phyloP scores from a whole-genome alignment of 306 rosid species.

The Astragalus glycyphyllos region DNA sequence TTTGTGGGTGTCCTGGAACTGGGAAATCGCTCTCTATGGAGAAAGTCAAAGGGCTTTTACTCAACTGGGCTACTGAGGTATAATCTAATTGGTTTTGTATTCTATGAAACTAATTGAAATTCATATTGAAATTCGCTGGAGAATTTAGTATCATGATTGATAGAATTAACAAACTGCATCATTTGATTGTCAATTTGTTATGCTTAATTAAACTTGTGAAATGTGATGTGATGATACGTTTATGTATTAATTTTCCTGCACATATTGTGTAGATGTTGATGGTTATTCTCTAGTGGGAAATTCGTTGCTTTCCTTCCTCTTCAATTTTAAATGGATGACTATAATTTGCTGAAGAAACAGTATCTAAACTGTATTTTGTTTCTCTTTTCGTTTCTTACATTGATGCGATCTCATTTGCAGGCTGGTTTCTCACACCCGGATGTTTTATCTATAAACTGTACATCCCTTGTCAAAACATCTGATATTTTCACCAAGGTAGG shows the following conservation, averaged over 20 bases:
- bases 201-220: not conserved
- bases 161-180: not conserved
- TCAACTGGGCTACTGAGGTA: slow-evolving; percentile 75
- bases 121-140: not conserved
- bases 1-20: slow-evolving; percentile 93
- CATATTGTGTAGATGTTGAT: not conserved
- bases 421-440: slow-evolving; percentile 63
- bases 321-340: not conserved
- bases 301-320: not conserved
- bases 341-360: not conserved
- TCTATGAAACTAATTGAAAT: not conserved
- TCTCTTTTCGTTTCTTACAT: not conserved
- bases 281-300: not conserved
- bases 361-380: not conserved
- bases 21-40: slow-evolving; percentile 85
- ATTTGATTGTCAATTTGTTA: not conserved
- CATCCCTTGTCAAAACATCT: slow-evolving; percentile 70
- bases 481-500: slow-evolving; percentile 80
- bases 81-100: not conserved
- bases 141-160: not conserved
- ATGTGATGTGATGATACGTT: not conserved
- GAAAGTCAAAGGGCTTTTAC: slow-evolving; percentile 62
- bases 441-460: slow-evolving; percentile 71
- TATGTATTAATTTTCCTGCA: not conserved
- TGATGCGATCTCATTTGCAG: slow-evolving; percentile 52